Evolutionary conservation across 495 filamentous ascomycete species (phyloP).

Genomic region (Daldinia bambusicola): DNA sequence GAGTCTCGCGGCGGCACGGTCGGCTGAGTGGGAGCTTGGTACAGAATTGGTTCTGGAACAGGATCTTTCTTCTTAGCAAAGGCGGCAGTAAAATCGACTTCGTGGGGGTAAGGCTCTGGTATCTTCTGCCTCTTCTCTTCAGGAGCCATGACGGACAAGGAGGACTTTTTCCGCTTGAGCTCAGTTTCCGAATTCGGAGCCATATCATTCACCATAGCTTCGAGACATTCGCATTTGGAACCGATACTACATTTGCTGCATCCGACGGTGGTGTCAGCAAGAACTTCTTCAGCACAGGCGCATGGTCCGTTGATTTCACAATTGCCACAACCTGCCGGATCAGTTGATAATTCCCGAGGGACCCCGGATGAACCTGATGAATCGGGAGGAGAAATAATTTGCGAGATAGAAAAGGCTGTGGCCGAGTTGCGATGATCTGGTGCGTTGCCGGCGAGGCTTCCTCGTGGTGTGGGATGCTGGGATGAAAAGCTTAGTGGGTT

Average conservation of each 20-base stretch:
- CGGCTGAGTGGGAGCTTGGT: slow-evolving; percentile 44
- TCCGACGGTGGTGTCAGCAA: slow-evolving; percentile 58
- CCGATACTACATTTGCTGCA: slow-evolving; percentile 71
- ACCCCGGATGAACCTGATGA: slow-evolving; percentile 40
- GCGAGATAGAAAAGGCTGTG: slow-evolving; percentile 57
- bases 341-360: slow-evolving; percentile 37
- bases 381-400: slow-evolving; percentile 60
- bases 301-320: slow-evolving; percentile 62
- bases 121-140: slow-evolving; percentile 64
- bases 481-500: slow-evolving; percentile 32
- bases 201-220: slow-evolving; percentile 54
- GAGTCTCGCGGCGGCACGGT: slow-evolving; percentile 62
- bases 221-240: slow-evolving; percentile 74
- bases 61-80: slow-evolving; percentile 58
- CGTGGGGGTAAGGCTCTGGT: slow-evolving; percentile 56
- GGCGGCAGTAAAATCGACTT: slow-evolving; percentile 77
- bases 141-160: slow-evolving; percentile 61
- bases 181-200: slow-evolving; percentile 45
- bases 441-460: slow-evolving; percentile 46
- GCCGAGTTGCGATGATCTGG: slow-evolving; percentile 47
- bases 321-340: slow-evolving; percentile 60
- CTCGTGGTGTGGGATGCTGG: slow-evolving; percentile 34
- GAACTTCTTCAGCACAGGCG: slow-evolving; percentile 63
- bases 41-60: slow-evolving; percentile 34
- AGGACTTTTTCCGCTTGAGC: slow-evolving; percentile 47